Evolutionary conservation across 1,139 yeast species (phyloP).

Genomic region (Lodderomyces beijingensis): DNA sequence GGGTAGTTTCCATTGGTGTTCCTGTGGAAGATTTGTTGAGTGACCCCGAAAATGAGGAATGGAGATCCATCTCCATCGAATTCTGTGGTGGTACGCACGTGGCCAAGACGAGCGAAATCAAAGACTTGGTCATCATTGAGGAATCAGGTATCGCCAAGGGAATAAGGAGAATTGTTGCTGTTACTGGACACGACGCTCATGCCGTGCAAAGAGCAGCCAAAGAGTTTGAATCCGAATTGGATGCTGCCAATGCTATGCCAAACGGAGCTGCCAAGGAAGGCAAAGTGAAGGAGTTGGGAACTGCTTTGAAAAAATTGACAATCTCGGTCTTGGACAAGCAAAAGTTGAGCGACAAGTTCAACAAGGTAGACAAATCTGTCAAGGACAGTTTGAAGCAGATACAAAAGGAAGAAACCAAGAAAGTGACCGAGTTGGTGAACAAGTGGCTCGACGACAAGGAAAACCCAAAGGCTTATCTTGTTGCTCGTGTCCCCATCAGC

Average conservation of each 20-base stretch:
- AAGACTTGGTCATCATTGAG: slow-evolving; percentile 82
- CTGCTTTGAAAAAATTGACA: slow-evolving; percentile 72
- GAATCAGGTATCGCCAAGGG: slow-evolving; percentile 99
- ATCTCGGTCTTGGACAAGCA: slow-evolving; percentile 82
- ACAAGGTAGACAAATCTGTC: slow-evolving; percentile 75
- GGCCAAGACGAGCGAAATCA: slow-evolving; percentile 85
- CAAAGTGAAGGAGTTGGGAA: slow-evolving; percentile 77
- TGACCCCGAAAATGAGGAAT: slow-evolving; percentile 65
- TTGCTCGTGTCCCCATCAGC: slow-evolving; percentile 62
- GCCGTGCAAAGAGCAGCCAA: slow-evolving; percentile 81
- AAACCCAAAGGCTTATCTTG: slow-evolving; percentile 46
- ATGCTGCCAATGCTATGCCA: slow-evolving; percentile 51
- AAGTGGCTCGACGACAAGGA: slow-evolving; percentile 47
- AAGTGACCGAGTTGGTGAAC: slow-evolving; percentile 75
- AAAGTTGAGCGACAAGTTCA: slow-evolving; percentile 67
- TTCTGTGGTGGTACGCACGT: slow-evolving; percentile 99
- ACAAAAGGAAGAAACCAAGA: slow-evolving; percentile 84
- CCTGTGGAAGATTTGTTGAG: slow-evolving; percentile 77
- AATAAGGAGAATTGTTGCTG: slow-evolving; percentile 95
- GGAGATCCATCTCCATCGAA: slow-evolving; percentile 81
- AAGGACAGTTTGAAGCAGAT: slow-evolving; percentile 83
- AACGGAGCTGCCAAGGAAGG: slow-evolving; percentile 75
- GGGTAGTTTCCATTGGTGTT: slow-evolving; percentile 94
- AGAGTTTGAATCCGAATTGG: slow-evolving; percentile 62
- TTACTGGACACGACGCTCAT: slow-evolving; percentile 86